These are phyloP conservation scores for Rhododendron ovatum DNA, from an alignment of 148 eudicot species.

Conservation along the genomic window DNA sequence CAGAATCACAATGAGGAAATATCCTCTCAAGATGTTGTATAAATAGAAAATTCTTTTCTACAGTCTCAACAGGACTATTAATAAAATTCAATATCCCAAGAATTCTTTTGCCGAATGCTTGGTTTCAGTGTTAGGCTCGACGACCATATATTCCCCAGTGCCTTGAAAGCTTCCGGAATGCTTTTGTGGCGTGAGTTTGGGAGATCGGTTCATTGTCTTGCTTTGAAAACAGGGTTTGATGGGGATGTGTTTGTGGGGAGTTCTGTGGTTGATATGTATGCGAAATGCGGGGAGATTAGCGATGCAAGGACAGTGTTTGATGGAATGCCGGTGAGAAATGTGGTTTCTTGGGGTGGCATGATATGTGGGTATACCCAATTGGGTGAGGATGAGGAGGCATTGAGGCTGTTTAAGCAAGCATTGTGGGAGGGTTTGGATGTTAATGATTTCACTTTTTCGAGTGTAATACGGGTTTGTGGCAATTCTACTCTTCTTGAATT, in stretches of 20 bases:
- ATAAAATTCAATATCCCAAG: too few species aligned
- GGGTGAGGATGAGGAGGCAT: constrained; percentile 76
- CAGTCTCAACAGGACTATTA: too few species aligned
- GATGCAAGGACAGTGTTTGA: constrained; percentile 72
- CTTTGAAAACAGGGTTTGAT: constrained; percentile 53
- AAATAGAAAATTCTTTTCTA: too few species aligned
- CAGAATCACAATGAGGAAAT: too few species aligned
- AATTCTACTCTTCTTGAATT: constrained; percentile 59
- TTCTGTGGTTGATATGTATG: constrained; percentile 74
- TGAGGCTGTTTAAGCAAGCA: constrained; percentile 58
- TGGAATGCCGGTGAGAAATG: constrained; percentile 78
- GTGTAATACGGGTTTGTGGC: constrained; percentile 79
- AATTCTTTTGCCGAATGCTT: constrained; percentile 31
- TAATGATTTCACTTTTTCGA: constrained; percentile 79
- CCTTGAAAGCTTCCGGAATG: constrained; percentile 47
- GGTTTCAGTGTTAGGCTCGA: constrained; percentile 16
- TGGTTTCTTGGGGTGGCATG: constrained; percentile 91
- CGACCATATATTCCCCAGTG: constrained; percentile 41
- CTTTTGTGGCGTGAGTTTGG: constrained; percentile 41
- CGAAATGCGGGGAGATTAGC: constrained; percentile 53
- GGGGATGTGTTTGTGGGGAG: constrained; percentile 72
- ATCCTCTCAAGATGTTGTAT: too few species aligned
- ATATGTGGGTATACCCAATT: constrained; percentile 70
- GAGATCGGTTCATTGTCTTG: constrained; percentile 54
- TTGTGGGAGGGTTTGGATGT: constrained; percentile 57